Evolutionary conservation across 2,329 filamentous ascomycete genomes (phyloP).

Genomic region (Helminthosporium solani): DNA sequence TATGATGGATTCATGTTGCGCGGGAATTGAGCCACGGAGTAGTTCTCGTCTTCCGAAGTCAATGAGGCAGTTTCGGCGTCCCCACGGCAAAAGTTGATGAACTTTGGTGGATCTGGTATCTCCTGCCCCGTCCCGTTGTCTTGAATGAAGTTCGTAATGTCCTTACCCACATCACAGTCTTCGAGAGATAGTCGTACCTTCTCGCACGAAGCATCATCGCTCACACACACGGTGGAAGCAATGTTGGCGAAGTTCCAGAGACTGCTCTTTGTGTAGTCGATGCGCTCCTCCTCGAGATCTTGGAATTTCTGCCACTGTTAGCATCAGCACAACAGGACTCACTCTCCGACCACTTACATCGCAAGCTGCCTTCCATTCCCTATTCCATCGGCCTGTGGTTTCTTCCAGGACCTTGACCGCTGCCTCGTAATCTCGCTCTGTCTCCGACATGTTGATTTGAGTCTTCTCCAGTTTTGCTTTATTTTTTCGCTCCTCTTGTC

Average conservation of each 20-base stretch:
- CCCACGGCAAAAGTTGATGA: constrained; percentile 97
- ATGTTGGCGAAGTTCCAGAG: constrained; percentile 98
- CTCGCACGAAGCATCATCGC: constrained; percentile 89
- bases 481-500: constrained; percentile 97
- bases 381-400: constrained; percentile 92
- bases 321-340: background rate
- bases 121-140: constrained; percentile 92
- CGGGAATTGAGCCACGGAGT: constrained; percentile 94
- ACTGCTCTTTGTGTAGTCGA: constrained; percentile 97
- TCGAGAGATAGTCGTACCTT: constrained; percentile 92
- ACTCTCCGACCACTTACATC: constrained; percentile 53
- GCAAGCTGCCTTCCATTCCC: constrained; percentile 96
- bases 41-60: constrained; percentile 80
- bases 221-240: constrained; percentile 94
- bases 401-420: constrained; percentile 93
- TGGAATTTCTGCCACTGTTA: constrained; percentile 75
- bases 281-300: constrained; percentile 92
- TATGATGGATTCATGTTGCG: constrained; percentile 94
- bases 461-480: constrained; percentile 99
- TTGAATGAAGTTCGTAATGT: constrained; percentile 85
- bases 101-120: constrained; percentile 94
- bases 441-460: constrained; percentile 86
- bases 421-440: constrained; percentile 86
- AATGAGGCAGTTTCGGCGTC: constrained; percentile 83
- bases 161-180: constrained; percentile 94